A percentile compares a stretch with the other conserved stretches of the same genome.
phyloP scores from a whole-genome alignment of 352 stramenopile species.

The Aphanomyces astaci region DNA sequence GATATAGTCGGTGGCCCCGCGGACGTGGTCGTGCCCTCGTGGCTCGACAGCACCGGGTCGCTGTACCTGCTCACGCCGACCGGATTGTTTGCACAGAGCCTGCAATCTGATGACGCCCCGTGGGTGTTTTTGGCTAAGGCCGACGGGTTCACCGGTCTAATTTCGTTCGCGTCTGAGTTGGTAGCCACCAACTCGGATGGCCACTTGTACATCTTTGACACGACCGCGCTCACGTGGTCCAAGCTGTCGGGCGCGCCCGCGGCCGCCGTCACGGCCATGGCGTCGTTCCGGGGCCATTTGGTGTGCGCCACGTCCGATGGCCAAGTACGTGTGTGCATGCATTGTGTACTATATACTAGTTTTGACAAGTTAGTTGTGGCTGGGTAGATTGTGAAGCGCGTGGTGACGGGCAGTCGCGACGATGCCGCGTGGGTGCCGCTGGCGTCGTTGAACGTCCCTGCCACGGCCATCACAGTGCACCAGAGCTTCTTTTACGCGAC shows the following conservation, averaged over 20 bases:
- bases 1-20: conserved; percentile 3
- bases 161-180: conserved; percentile 69
- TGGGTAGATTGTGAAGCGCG: conserved; percentile 15
- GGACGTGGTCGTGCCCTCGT: conserved; percentile 45
- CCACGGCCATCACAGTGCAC: conserved; percentile 49
- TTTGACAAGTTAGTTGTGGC: too few relatives aligned
- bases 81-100: conserved; percentile 44
- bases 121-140: conserved; percentile 45
- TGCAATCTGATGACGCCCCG: neutral
- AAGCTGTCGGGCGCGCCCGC: conserved; percentile 42
- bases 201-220: conserved; percentile 43
- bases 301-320: conserved; percentile 52
- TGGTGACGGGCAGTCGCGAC: neutral
- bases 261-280: conserved; percentile 42
- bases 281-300: conserved; percentile 54
- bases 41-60: conserved; percentile 69
- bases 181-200: conserved; percentile 52
- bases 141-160: conserved; percentile 41
- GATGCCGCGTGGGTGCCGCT: conserved; percentile 29
- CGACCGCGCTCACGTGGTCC: conserved; percentile 36
- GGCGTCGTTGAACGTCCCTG: neutral
- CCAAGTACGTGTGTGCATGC: conserved; percentile 23
- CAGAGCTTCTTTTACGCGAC: conserved; percentile 59
- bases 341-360: too few relatives aligned
- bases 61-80: conserved; percentile 53